phyloP scores from a whole-genome alignment of 2,329 filamentous ascomycete genomes.

The Mycocentrospora acerina region DNA sequence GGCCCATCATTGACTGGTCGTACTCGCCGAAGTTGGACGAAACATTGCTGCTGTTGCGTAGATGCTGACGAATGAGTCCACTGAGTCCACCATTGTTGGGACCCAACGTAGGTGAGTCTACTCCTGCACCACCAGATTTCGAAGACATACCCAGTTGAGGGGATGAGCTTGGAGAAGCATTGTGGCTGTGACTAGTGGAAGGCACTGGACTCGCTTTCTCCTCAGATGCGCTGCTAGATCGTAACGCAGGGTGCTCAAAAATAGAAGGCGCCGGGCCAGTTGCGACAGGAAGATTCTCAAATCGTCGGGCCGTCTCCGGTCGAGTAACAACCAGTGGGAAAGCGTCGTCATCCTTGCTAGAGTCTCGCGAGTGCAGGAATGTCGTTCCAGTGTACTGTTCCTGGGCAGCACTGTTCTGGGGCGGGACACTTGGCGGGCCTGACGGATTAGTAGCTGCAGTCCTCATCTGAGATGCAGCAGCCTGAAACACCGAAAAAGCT shows the following conservation, averaged over 20 bases:
- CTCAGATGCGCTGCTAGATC: conserved; percentile 32
- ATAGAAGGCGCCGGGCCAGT: conserved; percentile 37
- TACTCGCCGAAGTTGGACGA: conserved; percentile 69
- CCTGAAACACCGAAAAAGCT: conserved; percentile 50
- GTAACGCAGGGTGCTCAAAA: conserved; percentile 40
- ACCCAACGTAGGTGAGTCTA: conserved; percentile 79
- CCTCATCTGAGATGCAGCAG: conserved; percentile 48
- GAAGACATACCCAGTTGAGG: conserved; percentile 11
- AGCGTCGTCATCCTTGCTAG: conserved; percentile 38
- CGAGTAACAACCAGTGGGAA: conserved; percentile 13
- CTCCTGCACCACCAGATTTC: conserved; percentile 25
- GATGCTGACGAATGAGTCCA: conserved; percentile 79
- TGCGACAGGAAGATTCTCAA: conserved; percentile 37
- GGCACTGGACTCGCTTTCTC: conserved; percentile 15
- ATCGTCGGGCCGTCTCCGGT: conserved; percentile 24
- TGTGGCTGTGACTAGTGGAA: conserved; percentile 5
- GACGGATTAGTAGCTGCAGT: conserved; percentile 24
- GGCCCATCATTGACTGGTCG: conserved; percentile 36
- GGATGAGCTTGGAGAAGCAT: conserved; percentile 3
- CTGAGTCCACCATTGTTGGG: conserved; percentile 67
- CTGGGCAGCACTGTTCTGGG: conserved; percentile 14
- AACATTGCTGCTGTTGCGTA: conserved; percentile 76
- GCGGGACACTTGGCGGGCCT: conserved; percentile 11
- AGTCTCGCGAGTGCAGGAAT: conserved; percentile 34
- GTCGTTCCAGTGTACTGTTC: conserved; percentile 21